Conservation (phyloP, 2,329 filamentous ascomycete species). For the Plectosphaerella plurivora region DNA sequence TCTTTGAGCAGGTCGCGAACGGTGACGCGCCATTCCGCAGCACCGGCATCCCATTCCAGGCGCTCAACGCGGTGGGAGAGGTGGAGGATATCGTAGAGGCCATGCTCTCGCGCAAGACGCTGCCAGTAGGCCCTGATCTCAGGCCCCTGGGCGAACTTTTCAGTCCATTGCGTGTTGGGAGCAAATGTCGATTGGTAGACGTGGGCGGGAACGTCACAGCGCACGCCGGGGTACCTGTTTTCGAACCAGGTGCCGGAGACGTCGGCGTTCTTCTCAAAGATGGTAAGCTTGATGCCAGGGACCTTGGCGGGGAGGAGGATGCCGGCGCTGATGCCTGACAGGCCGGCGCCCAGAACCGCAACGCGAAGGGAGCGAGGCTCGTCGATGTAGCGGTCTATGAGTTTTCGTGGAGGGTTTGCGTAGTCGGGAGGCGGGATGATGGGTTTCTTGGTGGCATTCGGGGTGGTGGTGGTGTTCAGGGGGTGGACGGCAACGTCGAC, state of each 20-base stretch:
- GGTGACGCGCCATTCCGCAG: conserved; percentile 51
- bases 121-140: conserved; percentile 69
- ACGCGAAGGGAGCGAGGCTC: conserved; percentile 45
- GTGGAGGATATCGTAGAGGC: conserved; percentile 55
- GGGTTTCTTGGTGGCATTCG: neutral
- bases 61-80: conserved; percentile 51
- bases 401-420: conserved; percentile 14
- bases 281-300: conserved; percentile 59
- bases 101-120: conserved; percentile 55
- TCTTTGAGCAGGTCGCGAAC: conserved; percentile 32
- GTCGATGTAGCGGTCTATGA: conserved; percentile 38
- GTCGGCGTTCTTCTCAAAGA: conserved; percentile 65
- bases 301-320: conserved; percentile 65
- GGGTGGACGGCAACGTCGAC: neutral
- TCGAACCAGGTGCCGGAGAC: conserved; percentile 55
- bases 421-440: conserved; percentile 5
- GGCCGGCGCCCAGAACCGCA: conserved; percentile 59
- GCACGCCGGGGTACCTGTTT: conserved; percentile 58
- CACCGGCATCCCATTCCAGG: conserved; percentile 48
- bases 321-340: conserved; percentile 60
- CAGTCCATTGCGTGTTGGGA: conserved; percentile 65
- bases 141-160: conserved; percentile 60
- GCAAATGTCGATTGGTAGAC: conserved; percentile 66
- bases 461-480: neutral
- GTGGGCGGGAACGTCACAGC: conserved; percentile 64